Percentiles rank a stretch among this genome's conserved stretches.
These are phyloP conservation scores for Grigorovia transvaalensis DNA, from an alignment of 805 yeast species.

Conservation along the genomic window DNA sequence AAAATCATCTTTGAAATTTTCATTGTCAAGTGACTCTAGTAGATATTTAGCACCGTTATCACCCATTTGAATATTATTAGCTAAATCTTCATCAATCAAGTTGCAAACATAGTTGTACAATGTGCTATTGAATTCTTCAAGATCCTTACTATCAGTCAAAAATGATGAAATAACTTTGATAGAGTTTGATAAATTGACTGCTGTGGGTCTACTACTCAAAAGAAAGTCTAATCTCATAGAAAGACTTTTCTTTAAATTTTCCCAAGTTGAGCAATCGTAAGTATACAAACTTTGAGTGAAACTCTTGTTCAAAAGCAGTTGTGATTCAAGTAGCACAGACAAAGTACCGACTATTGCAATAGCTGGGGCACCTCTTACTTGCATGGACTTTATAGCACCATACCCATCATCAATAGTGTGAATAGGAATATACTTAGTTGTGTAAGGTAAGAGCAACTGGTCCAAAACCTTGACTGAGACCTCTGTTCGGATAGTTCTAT, in stretches of 20 bases:
- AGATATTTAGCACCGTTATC: conserved; percentile 70
- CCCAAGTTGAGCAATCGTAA: conserved; percentile 28
- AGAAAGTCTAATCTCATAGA: conserved; percentile 48
- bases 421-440: conserved; percentile 57
- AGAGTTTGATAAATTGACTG: conserved; percentile 82
- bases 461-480: conserved; percentile 55
- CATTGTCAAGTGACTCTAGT: conserved; percentile 32
- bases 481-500: conserved; percentile 27
- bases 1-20: conserved; percentile 52
- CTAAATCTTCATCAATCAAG: conserved; percentile 64
- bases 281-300: conserved; percentile 18
- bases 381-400: conserved; percentile 79
- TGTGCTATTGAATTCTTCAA: conserved; percentile 14
- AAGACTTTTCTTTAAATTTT: conserved; percentile 31
- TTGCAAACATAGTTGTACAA: conserved; percentile 39
- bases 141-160: conserved; percentile 24
- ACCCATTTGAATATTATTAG: conserved; percentile 73
- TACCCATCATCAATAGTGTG: conserved; percentile 63
- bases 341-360: conserved; percentile 91
- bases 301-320: conserved; percentile 22
- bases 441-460: conserved; percentile 74
- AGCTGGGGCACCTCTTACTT: conserved; percentile 97
- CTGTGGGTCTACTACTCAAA: conserved; percentile 83
- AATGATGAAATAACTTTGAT: conserved; percentile 28
- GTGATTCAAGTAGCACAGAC: conserved; percentile 66